These are phyloP conservation scores for Colletotrichum endophyticum DNA, from an alignment of 2,329 filamentous ascomycete species.

Conservation along the genomic window DNA sequence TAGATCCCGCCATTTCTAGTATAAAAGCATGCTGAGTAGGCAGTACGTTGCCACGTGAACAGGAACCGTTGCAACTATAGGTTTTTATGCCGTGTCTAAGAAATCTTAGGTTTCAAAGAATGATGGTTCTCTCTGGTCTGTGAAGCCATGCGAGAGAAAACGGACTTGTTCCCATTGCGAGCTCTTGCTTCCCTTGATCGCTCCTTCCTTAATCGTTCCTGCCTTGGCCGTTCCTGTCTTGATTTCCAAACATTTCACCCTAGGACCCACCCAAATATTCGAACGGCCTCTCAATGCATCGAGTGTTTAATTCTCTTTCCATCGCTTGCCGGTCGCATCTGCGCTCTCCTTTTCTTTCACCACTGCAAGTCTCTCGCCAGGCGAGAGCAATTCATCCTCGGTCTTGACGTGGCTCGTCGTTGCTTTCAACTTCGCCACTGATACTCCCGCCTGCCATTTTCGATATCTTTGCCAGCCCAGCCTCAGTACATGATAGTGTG, in stretches of 20 bases:
- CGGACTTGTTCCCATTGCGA: rapidly evolving
- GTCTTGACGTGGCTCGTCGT: no score
- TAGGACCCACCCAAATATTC: no score
- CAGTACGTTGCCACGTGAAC: rapidly evolving
- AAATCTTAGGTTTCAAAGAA: not conserved
- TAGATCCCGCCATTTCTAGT: not conserved
- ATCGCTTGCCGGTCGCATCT: no score
- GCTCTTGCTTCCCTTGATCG: not conserved
- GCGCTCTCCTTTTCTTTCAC: no score
- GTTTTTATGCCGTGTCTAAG: not conserved
- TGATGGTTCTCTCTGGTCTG: not conserved
- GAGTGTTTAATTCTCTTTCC: no score
- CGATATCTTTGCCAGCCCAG: no score
- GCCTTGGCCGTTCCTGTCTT: not conserved
- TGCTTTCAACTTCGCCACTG: no score
- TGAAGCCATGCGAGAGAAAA: rapidly evolving
- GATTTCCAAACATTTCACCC: no score
- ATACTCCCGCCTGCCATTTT: no score
- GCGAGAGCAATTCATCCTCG: no score
- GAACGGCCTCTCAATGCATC: rapidly evolving
- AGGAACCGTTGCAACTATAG: not conserved
- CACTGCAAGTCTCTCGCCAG: no score
- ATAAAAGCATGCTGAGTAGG: not conserved
- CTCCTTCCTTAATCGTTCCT: not conserved
- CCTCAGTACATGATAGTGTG: not conserved